A percentile compares a stretch with the other conserved stretches of the same genome.
Conservation (phyloP, 495 filamentous ascomycete species). For the Neurospora hispaniola region DNA sequence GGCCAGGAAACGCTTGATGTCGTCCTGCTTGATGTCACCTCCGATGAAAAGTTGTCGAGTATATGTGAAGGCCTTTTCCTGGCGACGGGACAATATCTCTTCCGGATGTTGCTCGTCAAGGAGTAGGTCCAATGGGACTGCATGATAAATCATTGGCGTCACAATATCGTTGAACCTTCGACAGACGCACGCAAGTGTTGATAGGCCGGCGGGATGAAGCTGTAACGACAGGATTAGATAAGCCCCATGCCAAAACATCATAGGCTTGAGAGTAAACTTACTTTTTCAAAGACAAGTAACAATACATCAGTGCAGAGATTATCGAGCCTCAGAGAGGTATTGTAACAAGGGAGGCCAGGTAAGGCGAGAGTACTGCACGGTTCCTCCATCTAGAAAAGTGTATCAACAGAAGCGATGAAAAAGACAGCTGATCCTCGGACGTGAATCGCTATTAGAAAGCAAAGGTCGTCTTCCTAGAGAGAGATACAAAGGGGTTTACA, state of each 20-base stretch:
- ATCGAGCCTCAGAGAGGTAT: neutral
- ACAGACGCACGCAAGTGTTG: neutral
- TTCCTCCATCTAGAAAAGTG: neutral
- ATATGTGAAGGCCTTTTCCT: slow-evolving; percentile 12
- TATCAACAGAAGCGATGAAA: neutral
- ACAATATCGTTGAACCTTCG: slow-evolving; percentile 16
- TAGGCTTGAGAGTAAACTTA: neutral
- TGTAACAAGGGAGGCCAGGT: neutral
- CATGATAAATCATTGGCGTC: slow-evolving; percentile 19
- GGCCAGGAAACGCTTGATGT: neutral
- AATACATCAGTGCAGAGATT: slow-evolving; percentile 21
- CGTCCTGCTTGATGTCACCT: neutral
- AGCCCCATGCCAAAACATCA: neutral
- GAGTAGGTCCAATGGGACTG: slow-evolving; percentile 10
- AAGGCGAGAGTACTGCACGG: neutral
- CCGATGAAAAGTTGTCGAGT: slow-evolving; percentile 14
- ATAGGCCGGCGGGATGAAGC: neutral
- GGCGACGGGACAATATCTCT: slow-evolving; percentile 5
- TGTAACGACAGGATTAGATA: neutral
- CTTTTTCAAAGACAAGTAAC: slow-evolving; percentile 17
- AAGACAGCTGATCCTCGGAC: neutral
- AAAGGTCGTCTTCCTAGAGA: slow-evolving; percentile 1
- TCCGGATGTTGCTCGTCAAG: slow-evolving; percentile 12
- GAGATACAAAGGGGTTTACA: neutral
- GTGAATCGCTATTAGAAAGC: neutral